Evolutionary conservation across 148 eudicot species (phyloP), one percentile per base, ranked within the genome.

Genomic region (Salicornia ramosissima): DNA sequence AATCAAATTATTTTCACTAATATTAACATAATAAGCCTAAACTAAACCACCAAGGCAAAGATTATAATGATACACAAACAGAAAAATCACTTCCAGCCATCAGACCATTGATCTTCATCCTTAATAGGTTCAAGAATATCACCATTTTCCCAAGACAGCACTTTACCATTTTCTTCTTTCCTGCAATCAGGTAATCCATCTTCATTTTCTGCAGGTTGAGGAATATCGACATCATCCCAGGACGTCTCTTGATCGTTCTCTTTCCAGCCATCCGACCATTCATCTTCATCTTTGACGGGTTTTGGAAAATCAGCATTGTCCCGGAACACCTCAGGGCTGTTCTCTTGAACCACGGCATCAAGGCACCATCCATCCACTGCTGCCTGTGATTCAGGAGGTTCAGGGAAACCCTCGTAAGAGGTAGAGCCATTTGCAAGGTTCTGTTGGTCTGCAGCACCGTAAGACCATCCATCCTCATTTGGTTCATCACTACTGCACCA

Each of bases 41-140:
- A n/a, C n/a, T n/a, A n/a, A n/a, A n/a, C n/a, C n/a, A n/a, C n/a
- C n/a, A n/a, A n/a, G n/a, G n/a, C n/a, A n/a, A n/a, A n/a, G n/a
- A n/a, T n/a, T n/a, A n/a, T n/a, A 2, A 58, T 10, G 28, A 64
- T 10, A 31, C 52, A 6, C n/a, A 15, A 64, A 10, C 9, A 46
- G 6, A 11, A 34, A 28, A 6, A 55, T 75, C 68, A 70, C 79
- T 81, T 86, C 87, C 89, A 86, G 22, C 89, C 87, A 53, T 86
- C 89, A 31, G 87, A 79, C 87, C 87, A 86, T 69, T 81, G 78
- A 75, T 80, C 79, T 75, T 82, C 82, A 33, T 82, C 82, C 70
- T 51, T 61, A 22, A 34, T 50, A 67, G 86, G 84, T 76, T 72
- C 19, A 7, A 74, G 52, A 64, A 46, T 1, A 36, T 67, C 70